Evolutionary conservation across 2,329 filamentous ascomycete genomes (phyloP).

Genomic region (Xylaria multiplex): DNA sequence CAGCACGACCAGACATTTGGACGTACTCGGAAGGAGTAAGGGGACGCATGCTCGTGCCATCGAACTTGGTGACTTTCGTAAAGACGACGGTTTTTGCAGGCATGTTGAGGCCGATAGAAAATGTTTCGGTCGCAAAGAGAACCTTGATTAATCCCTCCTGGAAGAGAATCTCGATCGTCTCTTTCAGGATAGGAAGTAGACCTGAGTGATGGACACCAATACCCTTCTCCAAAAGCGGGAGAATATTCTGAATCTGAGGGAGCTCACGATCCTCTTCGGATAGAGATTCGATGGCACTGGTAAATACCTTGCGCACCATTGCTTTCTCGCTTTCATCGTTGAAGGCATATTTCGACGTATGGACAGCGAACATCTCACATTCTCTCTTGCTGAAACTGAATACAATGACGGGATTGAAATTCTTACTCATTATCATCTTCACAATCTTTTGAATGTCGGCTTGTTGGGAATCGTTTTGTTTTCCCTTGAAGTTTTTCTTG

Average conservation of each 20-base stretch:
- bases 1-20: conserved; percentile 97
- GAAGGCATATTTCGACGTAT: conserved; percentile 88
- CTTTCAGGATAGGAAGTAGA: conserved; percentile 92
- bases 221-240: conserved; percentile 87
- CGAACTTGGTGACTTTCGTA: conserved; percentile 94
- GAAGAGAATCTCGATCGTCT: conserved; percentile 98
- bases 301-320: conserved; percentile 94
- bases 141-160: conserved; percentile 98
- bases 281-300: conserved; percentile 89
- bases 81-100: conserved; percentile 99
- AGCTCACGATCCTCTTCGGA: conserved; percentile 90
- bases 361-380: conserved; percentile 88
- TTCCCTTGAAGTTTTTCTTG: conserved; percentile 90
- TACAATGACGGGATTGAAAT: conserved; percentile 97
- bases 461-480: conserved; percentile 72
- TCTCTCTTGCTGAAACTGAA: conserved; percentile 99
- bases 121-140: conserved; percentile 96
- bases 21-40: conserved; percentile 96
- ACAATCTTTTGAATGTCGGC: conserved; percentile 97
- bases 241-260: conserved; percentile 88
- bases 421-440: conserved; percentile 98
- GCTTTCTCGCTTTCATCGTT: conserved; percentile 96
- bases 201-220: conserved; percentile 98
- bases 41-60: conserved; percentile 82
- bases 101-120: conserved; percentile 99